phyloP scores from a whole-genome alignment of 2,329 filamentous ascomycete species.

The Penicillium sp. region DNA sequence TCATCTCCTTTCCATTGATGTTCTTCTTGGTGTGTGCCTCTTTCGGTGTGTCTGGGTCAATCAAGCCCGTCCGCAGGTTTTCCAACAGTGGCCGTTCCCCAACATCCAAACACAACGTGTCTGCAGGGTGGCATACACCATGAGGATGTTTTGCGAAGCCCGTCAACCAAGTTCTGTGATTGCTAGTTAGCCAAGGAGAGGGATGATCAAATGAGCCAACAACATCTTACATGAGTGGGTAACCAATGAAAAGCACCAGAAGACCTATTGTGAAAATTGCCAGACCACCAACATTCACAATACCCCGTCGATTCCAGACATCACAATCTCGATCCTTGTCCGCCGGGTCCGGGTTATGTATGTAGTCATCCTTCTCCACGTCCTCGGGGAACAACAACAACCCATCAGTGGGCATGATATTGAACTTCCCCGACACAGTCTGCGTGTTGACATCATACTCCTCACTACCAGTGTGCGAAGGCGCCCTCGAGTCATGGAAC shows the following conservation, averaged over 20 bases:
- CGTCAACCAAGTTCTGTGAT: conserved; percentile 58
- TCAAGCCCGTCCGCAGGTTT: conserved; percentile 61
- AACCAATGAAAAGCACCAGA: conserved; percentile 66
- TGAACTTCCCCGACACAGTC: conserved; percentile 72
- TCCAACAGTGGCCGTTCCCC: conserved; percentile 54
- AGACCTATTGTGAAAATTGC: conserved; percentile 60
- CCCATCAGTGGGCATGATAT: conserved; percentile 67
- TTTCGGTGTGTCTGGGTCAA: conserved; percentile 67
- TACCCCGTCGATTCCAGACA: conserved; percentile 63
- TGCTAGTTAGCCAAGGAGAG: neutral
- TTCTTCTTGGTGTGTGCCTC: conserved; percentile 57
- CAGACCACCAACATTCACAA: conserved; percentile 65
- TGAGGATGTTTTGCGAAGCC: conserved; percentile 34
- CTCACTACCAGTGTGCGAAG: conserved; percentile 62
- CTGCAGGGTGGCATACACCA: conserved; percentile 34
- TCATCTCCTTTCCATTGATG: conserved; percentile 60
- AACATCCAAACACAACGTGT: conserved; percentile 52
- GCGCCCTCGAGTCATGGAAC: conserved; percentile 60
- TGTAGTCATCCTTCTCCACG: conserved; percentile 70
- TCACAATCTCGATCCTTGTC: conserved; percentile 64
- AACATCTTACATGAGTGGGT: conserved; percentile 64
- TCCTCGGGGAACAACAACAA: conserved; percentile 69
- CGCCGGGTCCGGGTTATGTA: conserved; percentile 68
- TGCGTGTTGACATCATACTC: conserved; percentile 68
- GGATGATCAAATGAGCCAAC: neutral